Conservation (phyloP, 139 green algal species). For the Deuterostichococcus epilithicus region DNA sequence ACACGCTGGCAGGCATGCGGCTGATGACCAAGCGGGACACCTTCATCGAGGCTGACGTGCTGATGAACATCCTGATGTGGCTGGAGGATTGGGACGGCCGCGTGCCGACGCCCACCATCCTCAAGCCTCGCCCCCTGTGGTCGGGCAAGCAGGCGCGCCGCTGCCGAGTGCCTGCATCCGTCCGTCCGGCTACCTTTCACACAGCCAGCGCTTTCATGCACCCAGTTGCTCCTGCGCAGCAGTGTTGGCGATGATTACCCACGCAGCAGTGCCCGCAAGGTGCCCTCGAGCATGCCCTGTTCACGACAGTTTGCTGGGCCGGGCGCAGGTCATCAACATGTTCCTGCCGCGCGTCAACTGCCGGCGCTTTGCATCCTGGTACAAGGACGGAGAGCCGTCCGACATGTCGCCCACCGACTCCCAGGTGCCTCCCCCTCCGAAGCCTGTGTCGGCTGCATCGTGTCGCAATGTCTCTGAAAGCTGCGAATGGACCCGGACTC, state of each 20-base stretch:
- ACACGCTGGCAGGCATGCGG: constrained; percentile 88
- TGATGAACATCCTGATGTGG: constrained; percentile 98
- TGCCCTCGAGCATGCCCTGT: neutral
- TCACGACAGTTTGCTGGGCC: no score
- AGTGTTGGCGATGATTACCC: neutral
- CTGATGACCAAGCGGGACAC: constrained; percentile 97
- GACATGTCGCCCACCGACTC: constrained; percentile 84
- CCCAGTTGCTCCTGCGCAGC: no score
- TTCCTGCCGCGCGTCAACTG: constrained; percentile 88
- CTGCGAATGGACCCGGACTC: no score
- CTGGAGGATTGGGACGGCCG: constrained; percentile 89
- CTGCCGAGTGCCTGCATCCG: neutral
- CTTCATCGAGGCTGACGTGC: constrained; percentile 95
- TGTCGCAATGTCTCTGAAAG: no score
- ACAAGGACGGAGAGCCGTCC: constrained; percentile 75
- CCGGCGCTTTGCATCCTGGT: constrained; percentile 73
- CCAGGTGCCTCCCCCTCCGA: constrained; percentile 60
- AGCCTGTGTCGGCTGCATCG: no score
- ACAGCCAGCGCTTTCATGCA: neutral
- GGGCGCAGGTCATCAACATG: constrained; percentile 74
- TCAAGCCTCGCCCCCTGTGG: constrained; percentile 96
- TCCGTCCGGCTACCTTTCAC: neutral
- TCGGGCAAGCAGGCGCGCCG: constrained; percentile 87
- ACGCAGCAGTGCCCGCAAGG: no score
- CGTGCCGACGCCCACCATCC: constrained; percentile 87